Percentiles rank a stretch among this genome's conserved stretches.
phyloP scores from a whole-genome alignment of 306 rosid species.

The Quercus suber region DNA sequence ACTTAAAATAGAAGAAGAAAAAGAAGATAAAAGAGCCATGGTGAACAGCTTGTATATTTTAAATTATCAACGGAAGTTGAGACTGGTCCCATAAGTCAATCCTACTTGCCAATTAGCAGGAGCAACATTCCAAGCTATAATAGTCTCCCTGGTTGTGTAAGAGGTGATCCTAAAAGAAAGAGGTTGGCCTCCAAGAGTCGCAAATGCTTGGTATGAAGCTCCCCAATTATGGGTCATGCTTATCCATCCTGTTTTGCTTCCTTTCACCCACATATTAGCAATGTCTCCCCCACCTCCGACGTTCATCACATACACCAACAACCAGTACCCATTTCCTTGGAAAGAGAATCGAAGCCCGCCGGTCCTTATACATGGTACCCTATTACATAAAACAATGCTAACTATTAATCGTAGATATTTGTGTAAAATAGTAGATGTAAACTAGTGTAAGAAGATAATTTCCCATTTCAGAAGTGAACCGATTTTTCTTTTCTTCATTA shows the following conservation, averaged over 20 bases:
- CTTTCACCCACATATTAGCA: conserved; percentile 64
- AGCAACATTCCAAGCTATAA: conserved; percentile 65
- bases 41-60: background rate
- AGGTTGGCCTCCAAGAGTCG: conserved; percentile 65
- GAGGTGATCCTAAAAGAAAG: conserved; percentile 78
- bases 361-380: conserved; percentile 65
- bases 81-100: conserved; percentile 41
- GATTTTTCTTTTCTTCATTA: too few relatives aligned
- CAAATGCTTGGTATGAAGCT: conserved; percentile 87
- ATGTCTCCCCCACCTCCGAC: conserved; percentile 95
- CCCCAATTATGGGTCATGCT: conserved; percentile 98
- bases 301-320: conserved; percentile 88
- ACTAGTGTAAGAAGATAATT: too few relatives aligned
- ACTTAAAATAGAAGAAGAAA: background rate
- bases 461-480: too few relatives aligned
- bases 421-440: too few relatives aligned
- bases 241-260: conserved; percentile 78
- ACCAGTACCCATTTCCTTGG: conserved; percentile 95
- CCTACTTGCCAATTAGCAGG: conserved; percentile 70
- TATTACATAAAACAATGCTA: background rate
- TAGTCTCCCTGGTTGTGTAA: conserved; percentile 58
- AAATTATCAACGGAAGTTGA: conserved; percentile 52
- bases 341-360: conserved; percentile 70
- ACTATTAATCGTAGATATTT: background rate
- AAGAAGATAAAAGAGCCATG: background rate